phyloP scores from a whole-genome alignment of 495 filamentous ascomycete genomes.

The Stereocaulon alpinum region DNA sequence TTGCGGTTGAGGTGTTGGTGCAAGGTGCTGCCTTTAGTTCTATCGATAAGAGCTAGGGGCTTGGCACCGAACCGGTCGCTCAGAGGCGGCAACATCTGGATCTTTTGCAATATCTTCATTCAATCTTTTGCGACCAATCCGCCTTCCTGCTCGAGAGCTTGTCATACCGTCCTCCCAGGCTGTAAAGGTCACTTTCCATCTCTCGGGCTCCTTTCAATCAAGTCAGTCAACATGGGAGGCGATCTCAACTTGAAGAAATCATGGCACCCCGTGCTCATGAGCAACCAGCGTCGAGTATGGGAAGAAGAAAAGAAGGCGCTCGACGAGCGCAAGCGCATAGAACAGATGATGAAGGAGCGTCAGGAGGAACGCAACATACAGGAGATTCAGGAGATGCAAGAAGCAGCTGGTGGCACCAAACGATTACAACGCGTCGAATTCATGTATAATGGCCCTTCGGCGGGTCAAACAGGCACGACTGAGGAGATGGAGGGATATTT shows the following conservation, averaged over 20 bases:
- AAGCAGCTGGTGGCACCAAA: slow-evolving; percentile 72
- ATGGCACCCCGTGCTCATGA: slow-evolving; percentile 79
- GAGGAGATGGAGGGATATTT: slow-evolving; percentile 94
- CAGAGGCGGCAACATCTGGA: neutral
- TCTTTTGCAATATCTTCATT: too few relatives aligned
- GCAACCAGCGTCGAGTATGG: slow-evolving; percentile 78
- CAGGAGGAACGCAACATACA: slow-evolving; percentile 89
- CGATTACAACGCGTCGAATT: slow-evolving; percentile 78
- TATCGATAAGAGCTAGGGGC: slow-evolving; percentile 4
- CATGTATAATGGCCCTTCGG: slow-evolving; percentile 89
- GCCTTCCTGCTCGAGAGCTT: neutral
- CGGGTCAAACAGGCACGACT: slow-evolving; percentile 65
- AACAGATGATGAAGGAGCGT: slow-evolving; percentile 78
- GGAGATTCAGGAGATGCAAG: slow-evolving; percentile 82
- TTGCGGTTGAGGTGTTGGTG: neutral
- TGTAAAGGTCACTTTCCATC: neutral
- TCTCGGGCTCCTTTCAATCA: neutral
- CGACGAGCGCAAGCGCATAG: slow-evolving; percentile 84
- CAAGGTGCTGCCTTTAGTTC: neutral
- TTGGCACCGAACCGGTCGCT: neutral
- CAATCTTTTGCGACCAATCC: too few relatives aligned
- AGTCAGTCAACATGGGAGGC: slow-evolving; percentile 57
- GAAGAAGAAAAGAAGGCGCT: slow-evolving; percentile 86
- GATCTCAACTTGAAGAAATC: slow-evolving; percentile 96
- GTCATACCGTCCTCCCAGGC: neutral